Evolutionary conservation across 768 basidiomycete species (phyloP).

Genomic region (Thelephora ganbajun): DNA sequence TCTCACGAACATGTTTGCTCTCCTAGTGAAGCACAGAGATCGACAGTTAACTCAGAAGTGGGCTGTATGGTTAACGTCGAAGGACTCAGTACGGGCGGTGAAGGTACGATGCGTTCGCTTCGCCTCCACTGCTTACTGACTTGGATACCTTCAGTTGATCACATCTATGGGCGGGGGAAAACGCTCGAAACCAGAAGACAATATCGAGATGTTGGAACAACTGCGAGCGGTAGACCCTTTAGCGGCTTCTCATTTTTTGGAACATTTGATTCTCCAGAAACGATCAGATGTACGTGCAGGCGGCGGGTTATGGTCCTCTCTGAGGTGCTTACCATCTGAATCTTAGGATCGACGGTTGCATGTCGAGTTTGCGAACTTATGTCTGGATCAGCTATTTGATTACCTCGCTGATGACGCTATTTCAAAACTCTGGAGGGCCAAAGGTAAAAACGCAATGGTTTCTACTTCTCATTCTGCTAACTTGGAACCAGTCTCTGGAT

Average conservation of each 20-base stretch:
- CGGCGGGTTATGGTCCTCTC: background rate
- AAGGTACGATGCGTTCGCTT: constrained; percentile 30
- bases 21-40: constrained; percentile 46
- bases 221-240: constrained; percentile 40
- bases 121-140: background rate
- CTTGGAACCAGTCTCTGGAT: constrained; percentile 12
- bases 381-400: constrained; percentile 37
- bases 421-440: constrained; percentile 57
- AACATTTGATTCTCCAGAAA: constrained; percentile 64
- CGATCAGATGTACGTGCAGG: constrained; percentile 36
- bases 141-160: constrained; percentile 35
- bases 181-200: constrained; percentile 48
- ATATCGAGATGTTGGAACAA: constrained; percentile 39
- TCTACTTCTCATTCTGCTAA: too few species aligned
- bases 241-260: constrained; percentile 62
- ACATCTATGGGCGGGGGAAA: constrained; percentile 41
- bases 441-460: constrained; percentile 28
- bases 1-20: constrained; percentile 37
- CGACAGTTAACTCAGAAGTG: constrained; percentile 53
- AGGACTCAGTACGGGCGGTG: constrained; percentile 56
- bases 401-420: constrained; percentile 36
- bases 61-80: constrained; percentile 67
- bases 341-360: constrained; percentile 50
- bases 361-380: constrained; percentile 43
- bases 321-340: background rate